Conservation (phyloP, 441 rosid species). For the Euphorbia corollata region DNA sequence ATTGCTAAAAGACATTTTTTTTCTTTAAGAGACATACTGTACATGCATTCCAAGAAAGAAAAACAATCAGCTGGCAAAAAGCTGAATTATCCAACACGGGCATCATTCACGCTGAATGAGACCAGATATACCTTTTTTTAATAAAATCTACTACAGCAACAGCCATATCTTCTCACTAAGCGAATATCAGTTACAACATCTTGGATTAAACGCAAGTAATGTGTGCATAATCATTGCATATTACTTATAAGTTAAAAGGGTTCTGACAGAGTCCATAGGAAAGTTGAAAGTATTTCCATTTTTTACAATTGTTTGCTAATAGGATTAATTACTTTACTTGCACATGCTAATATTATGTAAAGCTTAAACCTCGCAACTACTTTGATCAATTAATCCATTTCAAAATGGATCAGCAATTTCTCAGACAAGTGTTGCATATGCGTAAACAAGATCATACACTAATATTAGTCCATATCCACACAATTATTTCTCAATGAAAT, state of each 20-base stretch:
- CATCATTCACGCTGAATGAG: not conserved
- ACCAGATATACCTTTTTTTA: not conserved
- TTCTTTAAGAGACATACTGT: not conserved
- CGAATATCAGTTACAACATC: not conserved
- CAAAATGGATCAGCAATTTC: not conserved
- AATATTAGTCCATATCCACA: not conserved
- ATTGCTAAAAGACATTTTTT: not conserved
- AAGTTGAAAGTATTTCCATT: not conserved
- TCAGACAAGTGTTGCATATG: not conserved
- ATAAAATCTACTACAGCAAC: not conserved
- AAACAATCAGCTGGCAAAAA: conserved; percentile 1
- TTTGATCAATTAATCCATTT: not conserved
- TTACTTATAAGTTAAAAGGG: not conserved
- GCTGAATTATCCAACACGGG: not conserved
- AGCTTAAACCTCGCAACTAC: not conserved
- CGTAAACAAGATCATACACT: not conserved
- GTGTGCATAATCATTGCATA: not conserved
- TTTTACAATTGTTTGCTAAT: too few species aligned
- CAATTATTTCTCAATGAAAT: not conserved
- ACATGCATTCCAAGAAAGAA: not conserved
- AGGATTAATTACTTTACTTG: not conserved
- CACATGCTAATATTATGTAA: not conserved
- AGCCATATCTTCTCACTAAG: not conserved
- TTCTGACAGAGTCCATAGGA: not conserved
- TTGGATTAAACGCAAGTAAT: not conserved